phyloP scores from a whole-genome alignment of 768 basidiomycete genomes.

The Paxillus involutus region DNA sequence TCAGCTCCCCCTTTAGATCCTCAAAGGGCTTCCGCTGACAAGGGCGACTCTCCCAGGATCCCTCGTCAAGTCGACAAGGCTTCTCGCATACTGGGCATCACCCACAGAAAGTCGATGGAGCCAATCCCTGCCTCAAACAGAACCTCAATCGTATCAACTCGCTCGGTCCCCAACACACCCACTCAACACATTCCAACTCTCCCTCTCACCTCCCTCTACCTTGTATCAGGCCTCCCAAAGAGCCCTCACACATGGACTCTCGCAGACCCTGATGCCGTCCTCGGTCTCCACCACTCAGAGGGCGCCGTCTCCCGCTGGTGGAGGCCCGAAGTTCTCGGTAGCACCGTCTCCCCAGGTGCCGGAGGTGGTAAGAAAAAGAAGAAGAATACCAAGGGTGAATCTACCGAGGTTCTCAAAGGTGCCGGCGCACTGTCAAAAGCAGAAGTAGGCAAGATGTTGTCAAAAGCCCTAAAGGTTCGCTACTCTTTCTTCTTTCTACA shows the following conservation, averaged over 20 bases:
- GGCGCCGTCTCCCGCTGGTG: constrained; percentile 89
- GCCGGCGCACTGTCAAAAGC: constrained; percentile 81
- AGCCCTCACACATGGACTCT: constrained; percentile 89
- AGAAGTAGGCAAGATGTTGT: constrained; percentile 88
- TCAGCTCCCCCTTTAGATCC: constrained; percentile 20
- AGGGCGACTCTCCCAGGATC: constrained; percentile 35
- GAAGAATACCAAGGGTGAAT: constrained; percentile 59
- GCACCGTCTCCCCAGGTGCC: constrained; percentile 81
- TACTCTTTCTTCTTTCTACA: background rate
- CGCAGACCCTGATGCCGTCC: constrained; percentile 78
- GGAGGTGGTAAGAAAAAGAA: constrained; percentile 76
- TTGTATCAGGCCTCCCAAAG: constrained; percentile 87
- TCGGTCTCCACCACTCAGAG: constrained; percentile 79
- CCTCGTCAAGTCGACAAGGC: constrained; percentile 64
- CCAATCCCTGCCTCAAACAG: constrained; percentile 78
- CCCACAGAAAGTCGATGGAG: constrained; percentile 78
- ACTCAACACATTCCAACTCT: constrained; percentile 68
- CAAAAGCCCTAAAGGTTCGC: constrained; percentile 83
- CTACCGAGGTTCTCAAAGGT: constrained; percentile 60
- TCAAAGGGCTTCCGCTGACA: constrained; percentile 14
- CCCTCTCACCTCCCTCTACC: constrained; percentile 81
- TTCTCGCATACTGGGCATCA: constrained; percentile 73
- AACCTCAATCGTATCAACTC: constrained; percentile 75
- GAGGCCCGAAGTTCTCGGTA: constrained; percentile 89
- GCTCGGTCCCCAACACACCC: constrained; percentile 42